Base-by-base conservation (phyloP, 1,284 basidiomycete genomes). In the Ustanciosporium gigantosporum region DNA sequence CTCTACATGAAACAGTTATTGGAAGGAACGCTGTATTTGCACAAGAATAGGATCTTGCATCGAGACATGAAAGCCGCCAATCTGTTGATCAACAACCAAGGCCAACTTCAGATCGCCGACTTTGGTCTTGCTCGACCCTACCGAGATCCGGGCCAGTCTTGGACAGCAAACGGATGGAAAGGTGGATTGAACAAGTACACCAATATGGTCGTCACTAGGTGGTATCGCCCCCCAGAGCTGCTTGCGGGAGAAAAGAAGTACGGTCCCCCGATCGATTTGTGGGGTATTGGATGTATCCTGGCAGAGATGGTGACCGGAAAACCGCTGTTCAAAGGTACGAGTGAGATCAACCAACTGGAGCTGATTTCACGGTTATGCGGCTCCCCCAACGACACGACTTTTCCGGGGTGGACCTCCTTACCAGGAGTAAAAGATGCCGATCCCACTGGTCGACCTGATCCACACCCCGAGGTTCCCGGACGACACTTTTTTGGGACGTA, bases 61-160 rank as follows among this genome's bases (percentile, higher is more conserved):
- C 90, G 95, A 44, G 95, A 99, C 74, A 92, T 99, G 87, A 98
- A 99, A 79, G 90, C 94, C 5, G 94, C 95, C 23, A 99, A 99
- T 76, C 80, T 98, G 44, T 86, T 99, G 36, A 95, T 99, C 50
- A 88, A 87, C 46, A 93, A 95, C 74, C 37, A 59, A 9, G 75
- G 75, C 5, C 68, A 73, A 42, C 59, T 77, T 6, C 73, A 76
- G 47, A 77, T 99, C 64, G 95, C 93, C 11, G 94, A 99, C 79
- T 97, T 99, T 68, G 94, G 94, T 78, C 84, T 98, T 4, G 95
- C 95, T 0, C 85, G 95, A 14, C 76, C 78, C 17, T 77, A 79
- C 41, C 69, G 76, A 25, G 66, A 70, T 38, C 68, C 68, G 6
- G 67, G 67, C 25, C 56, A 69, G 36, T 52, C 58, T 32, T 68